These are phyloP conservation scores for Hansenula lynferdii DNA, from an alignment of 1,139 yeast species.

Conservation along the genomic window DNA sequence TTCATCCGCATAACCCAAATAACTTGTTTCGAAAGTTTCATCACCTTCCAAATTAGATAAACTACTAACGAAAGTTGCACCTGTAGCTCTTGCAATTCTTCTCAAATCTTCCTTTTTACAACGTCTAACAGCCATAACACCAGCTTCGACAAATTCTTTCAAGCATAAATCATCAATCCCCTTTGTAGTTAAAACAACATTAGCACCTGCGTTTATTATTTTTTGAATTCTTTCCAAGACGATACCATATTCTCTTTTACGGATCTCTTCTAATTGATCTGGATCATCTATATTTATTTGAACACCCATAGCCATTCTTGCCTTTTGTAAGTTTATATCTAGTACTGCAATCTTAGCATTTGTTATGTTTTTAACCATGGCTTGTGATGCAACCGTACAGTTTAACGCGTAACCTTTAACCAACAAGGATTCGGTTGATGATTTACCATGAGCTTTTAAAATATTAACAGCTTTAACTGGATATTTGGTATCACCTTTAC, in stretches of 20 bases:
- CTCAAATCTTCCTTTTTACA: constrained; percentile 96
- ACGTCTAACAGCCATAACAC: constrained; percentile 97
- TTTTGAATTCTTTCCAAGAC: constrained; percentile 83
- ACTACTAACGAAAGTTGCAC: constrained; percentile 84
- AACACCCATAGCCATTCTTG: constrained; percentile 98
- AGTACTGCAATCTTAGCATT: constrained; percentile 88
- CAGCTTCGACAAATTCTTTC: constrained; percentile 92
- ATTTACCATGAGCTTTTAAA: constrained; percentile 94
- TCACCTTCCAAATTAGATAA: constrained; percentile 97
- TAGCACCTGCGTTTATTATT: constrained; percentile 91
- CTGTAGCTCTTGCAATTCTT: constrained; percentile 97
- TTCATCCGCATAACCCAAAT: constrained; percentile 87
- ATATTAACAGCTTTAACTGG: constrained; percentile 98
- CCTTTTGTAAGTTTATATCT: constrained; percentile 92
- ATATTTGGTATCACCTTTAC: constrained; percentile 84
- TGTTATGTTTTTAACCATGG: constrained; percentile 75
- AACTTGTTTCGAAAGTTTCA: constrained; percentile 86
- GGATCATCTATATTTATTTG: constrained; percentile 97
- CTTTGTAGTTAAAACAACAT: constrained; percentile 93
- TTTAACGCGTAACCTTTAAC: constrained; percentile 95
- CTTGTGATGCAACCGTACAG: constrained; percentile 97
- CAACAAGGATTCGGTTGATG: constrained; percentile 78
- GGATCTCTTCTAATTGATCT: constrained; percentile 91
- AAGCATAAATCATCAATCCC: constrained; percentile 97
- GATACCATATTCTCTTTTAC: constrained; percentile 92